Conservation (phyloP, 495 filamentous ascomycete genomes). For the Pyrenopolyporus hunteri region DNA sequence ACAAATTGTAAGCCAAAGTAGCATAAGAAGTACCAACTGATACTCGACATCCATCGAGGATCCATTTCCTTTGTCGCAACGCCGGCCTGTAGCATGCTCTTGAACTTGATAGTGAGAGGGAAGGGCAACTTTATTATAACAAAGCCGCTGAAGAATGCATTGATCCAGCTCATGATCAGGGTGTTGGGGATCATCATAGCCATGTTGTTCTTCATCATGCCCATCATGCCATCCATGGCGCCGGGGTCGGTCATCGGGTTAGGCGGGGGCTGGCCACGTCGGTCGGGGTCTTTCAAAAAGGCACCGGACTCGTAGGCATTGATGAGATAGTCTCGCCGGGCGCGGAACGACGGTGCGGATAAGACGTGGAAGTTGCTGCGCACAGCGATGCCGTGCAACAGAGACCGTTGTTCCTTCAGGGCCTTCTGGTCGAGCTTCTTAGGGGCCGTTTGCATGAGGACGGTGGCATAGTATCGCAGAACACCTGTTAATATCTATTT, state of each 20-base stretch:
- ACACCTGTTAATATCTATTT: conserved; percentile 87
- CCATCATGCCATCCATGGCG: conserved; percentile 99
- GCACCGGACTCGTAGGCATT: conserved; percentile 80
- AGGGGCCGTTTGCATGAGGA: conserved; percentile 83
- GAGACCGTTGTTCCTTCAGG: conserved; percentile 84
- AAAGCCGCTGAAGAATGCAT: conserved; percentile 97
- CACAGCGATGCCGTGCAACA: conserved; percentile 84
- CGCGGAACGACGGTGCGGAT: conserved; percentile 73
- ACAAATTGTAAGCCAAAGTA: conserved; percentile 95
- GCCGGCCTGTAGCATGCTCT: conserved; percentile 97
- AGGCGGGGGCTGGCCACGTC: conserved; percentile 80
- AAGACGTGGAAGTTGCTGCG: conserved; percentile 79
- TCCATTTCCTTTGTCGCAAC: conserved; percentile 95
- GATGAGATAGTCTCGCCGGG: conserved; percentile 79
- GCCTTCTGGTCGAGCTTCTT: conserved; percentile 79
- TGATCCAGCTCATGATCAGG: conserved; percentile 99
- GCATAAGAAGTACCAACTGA: conserved; percentile 98
- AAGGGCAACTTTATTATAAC: conserved; percentile 99
- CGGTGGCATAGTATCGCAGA: conserved; percentile 92
- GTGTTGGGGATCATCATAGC: conserved; percentile 99
- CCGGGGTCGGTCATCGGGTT: conserved; percentile 98
- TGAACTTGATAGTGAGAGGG: conserved; percentile 96
- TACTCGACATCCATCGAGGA: conserved; percentile 95
- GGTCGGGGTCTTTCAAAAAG: conserved; percentile 88
- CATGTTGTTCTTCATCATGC: conserved; percentile 99